Evolutionary conservation across 2,329 filamentous ascomycete species (phyloP), one percentile per base, ranked within the genome.

Genomic region (Pseudofabraea citricarpa): DNA sequence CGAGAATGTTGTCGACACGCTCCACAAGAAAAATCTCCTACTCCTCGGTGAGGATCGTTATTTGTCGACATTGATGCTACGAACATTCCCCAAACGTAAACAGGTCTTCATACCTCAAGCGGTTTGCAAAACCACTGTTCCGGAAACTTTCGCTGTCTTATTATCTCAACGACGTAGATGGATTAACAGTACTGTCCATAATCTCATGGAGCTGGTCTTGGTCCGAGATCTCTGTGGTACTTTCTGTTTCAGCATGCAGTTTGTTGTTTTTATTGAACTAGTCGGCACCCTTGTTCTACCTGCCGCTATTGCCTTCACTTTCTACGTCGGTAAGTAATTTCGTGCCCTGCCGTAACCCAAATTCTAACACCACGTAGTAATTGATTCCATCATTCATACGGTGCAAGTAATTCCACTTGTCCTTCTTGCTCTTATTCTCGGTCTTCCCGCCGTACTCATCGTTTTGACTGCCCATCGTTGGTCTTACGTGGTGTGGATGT

Each of bases 221-320:
- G 94, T 98, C 35, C 82, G 90, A 52, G 93, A 98, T 71, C 79
- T 98, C 13, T 98, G 93, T 62, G 93, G 93, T 53, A 98, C 93
- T 3, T 98, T 98, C 72, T 98, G 94, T 74, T 98, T 98, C 74
- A 95, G 89, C 66, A 98, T 98, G 93, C 93, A 98, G 68, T 98
- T 98, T 63, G 85, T 98, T 52, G 85, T 98, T 50, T 95, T 90
- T 63, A 87, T 98, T 60, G 93, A 98, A 68, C 75, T 98, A 43
- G 78, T 97, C 43, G 93, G 93, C 57, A 98, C 94, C 2, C 74
- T 98, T 42, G 93, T 98, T 9, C 75, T 98, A 18, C 93, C 93
- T 2, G 94, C 93, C 36, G 94, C 94, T 54, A 97, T 98, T 63
- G 85, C 87, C 3, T 98, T 98, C 65, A 98, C 93, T 16, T 82